Evolutionary conservation across 257 asterid species (phyloP).

Genomic region (Thymus mandschuricus): DNA sequence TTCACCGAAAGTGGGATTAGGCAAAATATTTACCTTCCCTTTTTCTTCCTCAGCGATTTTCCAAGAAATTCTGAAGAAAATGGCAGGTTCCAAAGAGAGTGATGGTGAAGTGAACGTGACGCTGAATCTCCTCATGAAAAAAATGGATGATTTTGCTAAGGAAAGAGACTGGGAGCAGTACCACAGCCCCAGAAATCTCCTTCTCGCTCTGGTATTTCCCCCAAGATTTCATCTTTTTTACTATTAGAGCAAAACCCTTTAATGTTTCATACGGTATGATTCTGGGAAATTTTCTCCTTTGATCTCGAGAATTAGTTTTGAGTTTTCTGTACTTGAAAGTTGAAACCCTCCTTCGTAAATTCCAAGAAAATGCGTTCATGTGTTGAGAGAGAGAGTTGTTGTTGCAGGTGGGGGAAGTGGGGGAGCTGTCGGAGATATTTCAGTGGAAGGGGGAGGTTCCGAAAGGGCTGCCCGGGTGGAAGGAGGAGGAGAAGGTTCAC

Average conservation of each 20-base stretch:
- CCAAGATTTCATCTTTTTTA: background rate
- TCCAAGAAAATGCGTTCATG: background rate
- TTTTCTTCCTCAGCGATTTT: background rate
- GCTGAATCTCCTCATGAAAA: constrained; percentile 32
- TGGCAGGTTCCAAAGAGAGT: background rate
- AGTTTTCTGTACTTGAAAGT: too few relatives aligned
- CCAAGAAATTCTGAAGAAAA: background rate
- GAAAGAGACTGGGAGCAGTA: constrained; percentile 41
- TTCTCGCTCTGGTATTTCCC: constrained; percentile 37
- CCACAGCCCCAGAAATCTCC: constrained; percentile 40
- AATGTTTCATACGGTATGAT: background rate
- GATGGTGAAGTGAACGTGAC: constrained; percentile 27
- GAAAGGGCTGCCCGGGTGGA: constrained; percentile 62
- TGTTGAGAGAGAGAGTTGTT: background rate
- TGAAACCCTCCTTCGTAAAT: background rate
- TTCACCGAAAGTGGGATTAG: too few relatives aligned
- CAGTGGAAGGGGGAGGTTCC: constrained; percentile 81
- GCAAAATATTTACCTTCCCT: too few relatives aligned
- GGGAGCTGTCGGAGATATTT: constrained; percentile 68
- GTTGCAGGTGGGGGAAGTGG: constrained; percentile 71
- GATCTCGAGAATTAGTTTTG: too few relatives aligned
- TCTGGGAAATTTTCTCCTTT: background rate
- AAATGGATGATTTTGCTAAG: constrained; percentile 39
- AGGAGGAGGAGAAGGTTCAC: constrained; percentile 57
- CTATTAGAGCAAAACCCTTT: background rate